Percentiles rank a stretch among this genome's conserved stretches.
Conservation (phyloP, 495 filamentous ascomycete species). For the Pyrenopolyporus hunteri region DNA sequence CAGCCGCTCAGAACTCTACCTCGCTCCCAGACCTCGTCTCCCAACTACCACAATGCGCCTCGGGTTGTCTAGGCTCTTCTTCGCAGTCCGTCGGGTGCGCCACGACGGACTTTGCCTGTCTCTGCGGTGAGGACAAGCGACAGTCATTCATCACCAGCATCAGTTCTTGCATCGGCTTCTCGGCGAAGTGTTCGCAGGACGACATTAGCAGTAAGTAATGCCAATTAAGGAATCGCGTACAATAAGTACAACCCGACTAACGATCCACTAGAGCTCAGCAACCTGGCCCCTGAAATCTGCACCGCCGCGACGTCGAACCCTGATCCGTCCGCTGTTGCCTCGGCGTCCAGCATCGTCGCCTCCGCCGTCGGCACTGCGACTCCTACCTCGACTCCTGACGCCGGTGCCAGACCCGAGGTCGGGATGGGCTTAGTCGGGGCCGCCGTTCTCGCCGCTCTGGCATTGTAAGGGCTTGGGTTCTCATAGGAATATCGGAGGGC, state of each 20-base stretch:
- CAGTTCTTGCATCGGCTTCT: slow-evolving; percentile 29
- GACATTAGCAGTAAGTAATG: slow-evolving; percentile 35
- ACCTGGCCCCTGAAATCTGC: slow-evolving; percentile 37
- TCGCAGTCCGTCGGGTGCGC: slow-evolving; percentile 30
- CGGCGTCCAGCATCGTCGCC: slow-evolving; percentile 37
- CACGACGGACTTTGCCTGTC: slow-evolving; percentile 38
- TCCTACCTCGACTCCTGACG: slow-evolving; percentile 19
- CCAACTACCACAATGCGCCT: slow-evolving; percentile 38
- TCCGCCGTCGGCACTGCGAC: slow-evolving; percentile 33
- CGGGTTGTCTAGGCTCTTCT: slow-evolving; percentile 28
- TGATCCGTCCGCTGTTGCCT: slow-evolving; percentile 37
- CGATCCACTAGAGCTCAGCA: slow-evolving; percentile 21
- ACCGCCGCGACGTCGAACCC: slow-evolving; percentile 33
- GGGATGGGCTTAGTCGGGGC: slow-evolving; percentile 36
- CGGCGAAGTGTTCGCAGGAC: slow-evolving; percentile 19
- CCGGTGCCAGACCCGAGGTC: slow-evolving; percentile 34
- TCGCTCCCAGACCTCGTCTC: slow-evolving; percentile 39
- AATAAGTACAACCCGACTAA: slow-evolving; percentile 7
- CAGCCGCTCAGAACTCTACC: slow-evolving; percentile 40
- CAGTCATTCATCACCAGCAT: slow-evolving; percentile 19
- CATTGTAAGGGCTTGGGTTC: slow-evolving; percentile 2
- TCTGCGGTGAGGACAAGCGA: slow-evolving; percentile 28
- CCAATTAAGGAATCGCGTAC: not conserved
- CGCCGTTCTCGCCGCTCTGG: slow-evolving; percentile 31
- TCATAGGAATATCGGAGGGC: not conserved